These are phyloP conservation scores for Flagelloscypha sp. DNA, from an alignment of 768 basidiomycete genomes.

Conservation along the genomic window DNA sequence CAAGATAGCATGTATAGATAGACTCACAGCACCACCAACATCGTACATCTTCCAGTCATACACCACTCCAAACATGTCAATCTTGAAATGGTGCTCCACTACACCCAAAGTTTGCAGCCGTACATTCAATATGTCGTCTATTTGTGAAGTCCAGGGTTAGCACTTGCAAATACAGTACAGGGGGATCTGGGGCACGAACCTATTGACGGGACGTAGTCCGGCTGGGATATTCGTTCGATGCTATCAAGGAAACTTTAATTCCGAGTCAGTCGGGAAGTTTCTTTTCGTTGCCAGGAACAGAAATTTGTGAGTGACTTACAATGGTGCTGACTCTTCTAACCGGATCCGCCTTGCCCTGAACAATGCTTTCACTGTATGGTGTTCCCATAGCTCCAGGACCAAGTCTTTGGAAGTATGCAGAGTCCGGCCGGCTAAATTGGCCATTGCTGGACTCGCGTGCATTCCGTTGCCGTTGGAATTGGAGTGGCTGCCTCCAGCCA, in stretches of 20 bases:
- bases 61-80: conserved; percentile 50
- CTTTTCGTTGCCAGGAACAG: no score
- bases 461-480: no score
- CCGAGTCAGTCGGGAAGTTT: no score
- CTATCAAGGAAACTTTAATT: conserved; percentile 55
- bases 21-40: conserved; percentile 72
- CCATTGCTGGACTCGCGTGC: conserved; percentile 31
- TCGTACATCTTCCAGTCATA: conserved; percentile 79
- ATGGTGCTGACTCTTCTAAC: conserved; percentile 69
- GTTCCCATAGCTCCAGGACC: conserved; percentile 60
- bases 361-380: conserved; percentile 54
- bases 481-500: conserved; percentile 18
- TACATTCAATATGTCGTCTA: conserved; percentile 73
- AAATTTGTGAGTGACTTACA: conserved; percentile 37
- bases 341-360: conserved; percentile 50
- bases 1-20: conserved; percentile 13
- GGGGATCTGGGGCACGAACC: conserved; percentile 29
- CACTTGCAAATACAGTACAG: background rate
- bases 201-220: conserved; percentile 65
- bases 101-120: conserved; percentile 77
- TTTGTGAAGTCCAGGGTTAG: conserved; percentile 3
- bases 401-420: conserved; percentile 41
- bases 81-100: conserved; percentile 66
- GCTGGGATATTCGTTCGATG: conserved; percentile 55
- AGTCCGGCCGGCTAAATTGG: conserved; percentile 47